Conservation (phyloP, 352 stramenopile genomes). For the Globisporangium alternatum region DNA sequence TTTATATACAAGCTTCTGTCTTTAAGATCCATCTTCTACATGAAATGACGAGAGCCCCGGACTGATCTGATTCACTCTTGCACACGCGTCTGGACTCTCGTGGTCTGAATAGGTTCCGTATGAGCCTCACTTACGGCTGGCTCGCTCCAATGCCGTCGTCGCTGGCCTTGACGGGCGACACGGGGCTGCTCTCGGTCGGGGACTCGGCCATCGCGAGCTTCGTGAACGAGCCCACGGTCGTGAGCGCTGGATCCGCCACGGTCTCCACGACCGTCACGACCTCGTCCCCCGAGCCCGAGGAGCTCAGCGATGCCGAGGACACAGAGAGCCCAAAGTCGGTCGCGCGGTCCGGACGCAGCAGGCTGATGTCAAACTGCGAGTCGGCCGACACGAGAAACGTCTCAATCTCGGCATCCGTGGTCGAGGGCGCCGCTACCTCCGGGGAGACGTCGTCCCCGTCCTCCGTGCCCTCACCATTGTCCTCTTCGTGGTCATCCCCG, state of each 20-base stretch:
- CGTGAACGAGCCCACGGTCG: conserved; percentile 2
- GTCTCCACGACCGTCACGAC: conserved; percentile 31
- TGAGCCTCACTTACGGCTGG: not conserved
- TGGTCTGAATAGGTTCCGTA: not conserved
- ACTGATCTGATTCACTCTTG: not conserved
- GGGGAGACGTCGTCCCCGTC: conserved; percentile 25
- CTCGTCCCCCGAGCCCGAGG: conserved; percentile 18
- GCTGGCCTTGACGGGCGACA: not conserved
- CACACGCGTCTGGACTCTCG: not conserved
- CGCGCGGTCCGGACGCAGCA: conserved; percentile 62
- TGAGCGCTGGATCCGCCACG: conserved; percentile 23
- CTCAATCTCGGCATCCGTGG: conserved; percentile 32
- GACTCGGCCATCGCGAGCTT: not conserved
- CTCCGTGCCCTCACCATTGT: conserved; percentile 25
- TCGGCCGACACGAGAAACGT: conserved; percentile 46
- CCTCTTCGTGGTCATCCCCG: conserved; percentile 29
- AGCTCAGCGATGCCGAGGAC: conserved; percentile 59
- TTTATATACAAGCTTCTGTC: conserved; percentile 2
- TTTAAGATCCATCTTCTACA: not conserved
- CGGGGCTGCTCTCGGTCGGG: not conserved
- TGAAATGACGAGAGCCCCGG: not conserved
- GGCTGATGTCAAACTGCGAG: conserved; percentile 72
- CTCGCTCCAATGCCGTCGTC: not conserved
- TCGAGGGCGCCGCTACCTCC: conserved; percentile 19
- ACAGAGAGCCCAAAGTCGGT: conserved; percentile 62